Conservation (phyloP, 495 filamentous ascomycete genomes). For the Podospora pseudopauciseta region DNA sequence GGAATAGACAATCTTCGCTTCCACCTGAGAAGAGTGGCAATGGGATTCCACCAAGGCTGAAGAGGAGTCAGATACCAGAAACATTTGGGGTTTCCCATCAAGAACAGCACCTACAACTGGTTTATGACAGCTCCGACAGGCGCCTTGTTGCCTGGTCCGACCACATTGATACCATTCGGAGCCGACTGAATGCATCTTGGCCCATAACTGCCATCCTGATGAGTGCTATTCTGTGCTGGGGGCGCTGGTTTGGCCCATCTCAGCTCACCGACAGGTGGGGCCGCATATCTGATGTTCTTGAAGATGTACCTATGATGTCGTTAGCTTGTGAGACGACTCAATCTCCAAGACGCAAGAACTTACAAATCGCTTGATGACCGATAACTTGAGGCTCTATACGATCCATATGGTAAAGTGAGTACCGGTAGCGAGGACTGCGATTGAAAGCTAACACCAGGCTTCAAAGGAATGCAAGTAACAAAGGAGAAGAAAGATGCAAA, state of each 20-base stretch:
- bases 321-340: background rate
- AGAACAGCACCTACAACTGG: conserved; percentile 29
- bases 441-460: conserved; percentile 21
- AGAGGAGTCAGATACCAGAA: background rate
- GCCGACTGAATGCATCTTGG: conserved; percentile 44
- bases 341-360: background rate
- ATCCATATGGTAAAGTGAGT: conserved; percentile 28
- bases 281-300: conserved; percentile 57
- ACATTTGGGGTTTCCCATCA: no score
- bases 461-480: conserved; percentile 12
- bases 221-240: conserved; percentile 40
- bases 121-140: conserved; percentile 38
- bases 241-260: conserved; percentile 54
- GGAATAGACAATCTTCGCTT: conserved; percentile 15
- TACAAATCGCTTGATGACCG: conserved; percentile 21
- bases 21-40: conserved; percentile 39
- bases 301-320: conserved; percentile 41
- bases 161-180: conserved; percentile 36
- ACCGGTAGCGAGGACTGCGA: conserved; percentile 19
- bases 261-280: conserved; percentile 51
- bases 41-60: conserved; percentile 35
- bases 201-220: conserved; percentile 52
- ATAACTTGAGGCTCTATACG: conserved; percentile 28
- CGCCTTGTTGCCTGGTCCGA: conserved; percentile 33
- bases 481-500: conserved; percentile 1